These are phyloP conservation scores for Capronia americana DNA, from an alignment of 2,329 filamentous ascomycete genomes.

Conservation along the genomic window DNA sequence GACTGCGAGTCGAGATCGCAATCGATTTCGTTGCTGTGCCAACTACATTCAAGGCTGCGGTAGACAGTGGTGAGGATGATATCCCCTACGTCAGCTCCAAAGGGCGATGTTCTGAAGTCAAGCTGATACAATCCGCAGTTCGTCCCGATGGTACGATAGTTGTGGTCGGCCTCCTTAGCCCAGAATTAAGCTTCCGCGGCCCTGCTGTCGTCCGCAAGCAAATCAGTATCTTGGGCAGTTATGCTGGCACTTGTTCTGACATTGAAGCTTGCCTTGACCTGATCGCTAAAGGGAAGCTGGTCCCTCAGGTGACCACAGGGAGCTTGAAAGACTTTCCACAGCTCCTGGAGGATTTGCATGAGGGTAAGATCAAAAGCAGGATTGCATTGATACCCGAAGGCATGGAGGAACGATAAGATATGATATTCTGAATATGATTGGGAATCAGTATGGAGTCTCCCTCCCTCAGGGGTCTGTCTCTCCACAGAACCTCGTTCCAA, in stretches of 20 bases:
- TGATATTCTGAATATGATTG: too few relatives aligned
- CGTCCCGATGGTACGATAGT: conserved; percentile 27
- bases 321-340: conserved; percentile 25
- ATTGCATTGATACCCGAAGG: conserved; percentile 29
- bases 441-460: too few relatives aligned
- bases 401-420: too few relatives aligned
- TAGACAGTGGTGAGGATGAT: conserved; percentile 19
- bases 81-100: not conserved
- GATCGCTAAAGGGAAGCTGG: conserved; percentile 22
- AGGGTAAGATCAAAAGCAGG: conserved; percentile 33
- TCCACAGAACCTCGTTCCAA: too few relatives aligned
- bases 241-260: conserved; percentile 26
- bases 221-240: conserved; percentile 29
- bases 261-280: conserved; percentile 25
- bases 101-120: too few relatives aligned
- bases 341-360: conserved; percentile 26
- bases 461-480: too few relatives aligned
- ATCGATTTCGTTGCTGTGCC: conserved; percentile 30
- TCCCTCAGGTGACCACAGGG: conserved; percentile 27
- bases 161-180: conserved; percentile 26
- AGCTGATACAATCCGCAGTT: conserved; percentile 3
- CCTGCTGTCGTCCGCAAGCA: conserved; percentile 18
- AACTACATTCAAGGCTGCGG: conserved; percentile 23
- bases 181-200: conserved; percentile 14
- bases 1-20: conserved; percentile 22